Conservation (phyloP, 495 filamentous ascomycete species). For the Podospora pseudopauciseta region DNA sequence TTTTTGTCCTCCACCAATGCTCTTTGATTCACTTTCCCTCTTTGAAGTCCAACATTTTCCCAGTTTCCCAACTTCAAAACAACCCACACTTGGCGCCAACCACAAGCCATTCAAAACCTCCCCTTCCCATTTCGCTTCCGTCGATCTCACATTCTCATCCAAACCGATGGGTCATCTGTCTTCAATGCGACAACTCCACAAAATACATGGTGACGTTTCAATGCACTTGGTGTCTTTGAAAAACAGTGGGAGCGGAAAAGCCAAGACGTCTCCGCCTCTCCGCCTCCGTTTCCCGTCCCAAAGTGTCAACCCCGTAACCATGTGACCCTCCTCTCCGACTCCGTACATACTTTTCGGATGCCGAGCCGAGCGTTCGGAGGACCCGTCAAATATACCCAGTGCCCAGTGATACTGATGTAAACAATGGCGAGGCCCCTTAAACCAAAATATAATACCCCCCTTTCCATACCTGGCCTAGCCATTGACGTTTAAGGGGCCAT, state of each 20-base stretch:
- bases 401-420: background rate
- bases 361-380: background rate
- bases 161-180: background rate
- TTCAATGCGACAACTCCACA: background rate
- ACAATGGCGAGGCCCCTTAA: background rate
- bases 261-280: background rate
- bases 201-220: background rate
- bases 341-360: background rate
- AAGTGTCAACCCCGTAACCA: background rate
- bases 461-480: background rate
- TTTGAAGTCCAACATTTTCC: background rate
- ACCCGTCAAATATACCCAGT: background rate
- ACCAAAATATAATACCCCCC: background rate
- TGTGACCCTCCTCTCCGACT: background rate
- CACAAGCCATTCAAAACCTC: background rate
- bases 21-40: background rate
- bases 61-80: background rate
- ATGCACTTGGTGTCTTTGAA: background rate
- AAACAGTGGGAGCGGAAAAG: background rate
- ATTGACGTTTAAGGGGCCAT: too few species aligned
- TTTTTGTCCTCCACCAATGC: background rate
- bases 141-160: conserved; percentile 9
- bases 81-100: background rate
- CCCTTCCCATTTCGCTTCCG: conserved; percentile 20
- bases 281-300: background rate